phyloP scores from a whole-genome alignment of 2,329 filamentous ascomycete species.

The Ascochyta fabae region DNA sequence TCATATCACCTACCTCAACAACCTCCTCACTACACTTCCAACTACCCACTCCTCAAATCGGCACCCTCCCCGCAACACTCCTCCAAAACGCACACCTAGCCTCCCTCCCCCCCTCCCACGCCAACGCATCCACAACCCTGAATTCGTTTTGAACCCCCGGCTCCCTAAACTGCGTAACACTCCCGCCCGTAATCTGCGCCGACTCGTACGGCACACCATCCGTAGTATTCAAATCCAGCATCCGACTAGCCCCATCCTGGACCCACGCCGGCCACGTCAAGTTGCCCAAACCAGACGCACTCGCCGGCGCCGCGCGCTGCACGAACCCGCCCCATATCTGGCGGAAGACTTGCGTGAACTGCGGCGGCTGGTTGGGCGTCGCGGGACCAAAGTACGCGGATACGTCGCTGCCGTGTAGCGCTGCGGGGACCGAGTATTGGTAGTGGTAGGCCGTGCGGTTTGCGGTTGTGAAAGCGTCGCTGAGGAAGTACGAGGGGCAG shows the following conservation, averaged over 20 bases:
- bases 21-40: background rate
- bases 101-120: background rate
- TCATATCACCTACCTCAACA: too few species aligned
- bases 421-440: conserved; percentile 31
- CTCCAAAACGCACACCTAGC: background rate
- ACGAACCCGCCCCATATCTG: too few species aligned
- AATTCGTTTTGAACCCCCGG: background rate
- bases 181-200: background rate
- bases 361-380: background rate
- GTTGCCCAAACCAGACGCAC: too few species aligned
- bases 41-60: background rate
- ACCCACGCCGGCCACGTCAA: too few species aligned
- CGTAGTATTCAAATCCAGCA: background rate
- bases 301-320: too few species aligned
- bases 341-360: too few species aligned
- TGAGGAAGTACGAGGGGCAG: conserved; percentile 64
- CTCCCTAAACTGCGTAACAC: background rate
- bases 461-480: conserved; percentile 51
- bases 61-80: background rate
- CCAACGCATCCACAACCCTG: background rate
- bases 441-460: conserved; percentile 22
- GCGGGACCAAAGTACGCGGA: conserved; percentile 28
- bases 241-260: background rate
- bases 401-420: conserved; percentile 25
- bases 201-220: background rate